Percentiles rank a stretch among this genome's conserved stretches.
phyloP scores from a whole-genome alignment of 495 filamentous ascomycete species.

The Aspergillus indologenus region DNA sequence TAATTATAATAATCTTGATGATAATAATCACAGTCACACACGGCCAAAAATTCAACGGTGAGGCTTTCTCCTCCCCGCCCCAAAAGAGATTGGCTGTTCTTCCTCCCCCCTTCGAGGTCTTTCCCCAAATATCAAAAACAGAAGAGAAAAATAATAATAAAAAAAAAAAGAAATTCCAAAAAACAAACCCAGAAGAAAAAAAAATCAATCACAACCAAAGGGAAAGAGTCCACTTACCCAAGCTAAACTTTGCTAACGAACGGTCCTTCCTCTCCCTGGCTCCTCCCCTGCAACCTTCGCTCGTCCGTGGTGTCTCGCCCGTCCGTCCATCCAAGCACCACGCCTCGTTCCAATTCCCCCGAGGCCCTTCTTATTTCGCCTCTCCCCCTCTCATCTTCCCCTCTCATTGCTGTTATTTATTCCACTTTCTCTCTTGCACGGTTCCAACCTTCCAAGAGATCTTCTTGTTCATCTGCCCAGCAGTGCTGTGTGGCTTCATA shows the following conservation, averaged over 20 bases:
- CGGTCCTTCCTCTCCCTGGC: constrained; percentile 25
- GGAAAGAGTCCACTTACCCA: not conserved
- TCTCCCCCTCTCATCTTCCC: constrained; percentile 10
- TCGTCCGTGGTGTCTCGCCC: constrained; percentile 19
- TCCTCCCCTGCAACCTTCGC: constrained; percentile 18
- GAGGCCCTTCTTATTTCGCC: constrained; percentile 2
- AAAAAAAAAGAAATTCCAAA: constrained; percentile 15
- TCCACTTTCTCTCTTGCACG: constrained; percentile 23
- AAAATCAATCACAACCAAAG: constrained; percentile 16
- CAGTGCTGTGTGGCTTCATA: constrained; percentile 34
- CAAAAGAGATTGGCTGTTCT: not conserved
- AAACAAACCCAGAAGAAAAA: constrained; percentile 8
- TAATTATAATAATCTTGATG: constrained; percentile 1
- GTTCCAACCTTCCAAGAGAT: constrained; percentile 9
- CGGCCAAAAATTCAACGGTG: constrained; percentile 1
- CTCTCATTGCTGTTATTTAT: constrained; percentile 19
- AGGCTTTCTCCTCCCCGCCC: no score
- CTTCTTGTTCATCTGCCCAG: constrained; percentile 25
- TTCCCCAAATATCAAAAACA: not conserved
- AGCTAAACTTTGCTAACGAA: constrained; percentile 19
- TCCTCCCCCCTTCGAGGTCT: not conserved
- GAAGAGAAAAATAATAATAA: constrained; percentile 12
- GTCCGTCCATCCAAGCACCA: constrained; percentile 13
- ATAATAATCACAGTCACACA: constrained; percentile 2
- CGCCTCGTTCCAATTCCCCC: constrained; percentile 1